Percentiles rank a stretch among this genome's conserved stretches.
Evolutionary conservation across 2,329 filamentous ascomycete genomes (phyloP).

Genomic region (Botrytis pseudocinerea): DNA sequence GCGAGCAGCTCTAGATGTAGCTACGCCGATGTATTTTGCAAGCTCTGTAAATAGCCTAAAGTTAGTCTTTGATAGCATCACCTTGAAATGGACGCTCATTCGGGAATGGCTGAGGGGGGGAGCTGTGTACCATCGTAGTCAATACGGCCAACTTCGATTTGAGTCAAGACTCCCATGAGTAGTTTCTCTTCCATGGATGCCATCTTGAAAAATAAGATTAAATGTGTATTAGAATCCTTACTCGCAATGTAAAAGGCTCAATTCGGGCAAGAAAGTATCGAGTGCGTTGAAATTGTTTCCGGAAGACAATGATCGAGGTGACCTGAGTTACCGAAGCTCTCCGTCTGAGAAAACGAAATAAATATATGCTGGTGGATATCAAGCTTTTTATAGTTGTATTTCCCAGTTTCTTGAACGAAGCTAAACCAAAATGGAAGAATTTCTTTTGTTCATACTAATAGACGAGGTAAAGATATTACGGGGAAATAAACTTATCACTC

Average conservation of each 20-base stretch:
- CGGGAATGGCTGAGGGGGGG: not conserved
- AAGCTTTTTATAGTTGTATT: not conserved
- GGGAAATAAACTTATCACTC: accelerated
- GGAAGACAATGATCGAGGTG: accelerated
- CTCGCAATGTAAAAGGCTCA: not conserved
- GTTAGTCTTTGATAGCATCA: not conserved
- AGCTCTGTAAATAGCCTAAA: not conserved
- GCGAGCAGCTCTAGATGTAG: not conserved
- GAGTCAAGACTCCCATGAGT: not conserved
- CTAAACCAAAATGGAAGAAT: not conserved
- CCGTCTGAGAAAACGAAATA: not conserved
- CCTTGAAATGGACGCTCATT: not conserved
- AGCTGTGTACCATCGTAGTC: not conserved
- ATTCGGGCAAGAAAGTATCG: not conserved
- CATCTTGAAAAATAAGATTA: not conserved
- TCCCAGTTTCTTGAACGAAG: not conserved
- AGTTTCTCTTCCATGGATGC: not conserved
- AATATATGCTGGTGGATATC: not conserved
- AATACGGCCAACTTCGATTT: not conserved
- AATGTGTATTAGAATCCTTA: not conserved
- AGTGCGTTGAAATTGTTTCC: no score
- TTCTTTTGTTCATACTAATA: not conserved
- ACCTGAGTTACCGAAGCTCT: not conserved
- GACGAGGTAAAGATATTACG: not conserved
- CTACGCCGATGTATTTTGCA: not conserved